A percentile compares a stretch with the other conserved stretches of the same genome.
Conservation (phyloP, 257 asterid species). For the Cinchona pubescens region DNA sequence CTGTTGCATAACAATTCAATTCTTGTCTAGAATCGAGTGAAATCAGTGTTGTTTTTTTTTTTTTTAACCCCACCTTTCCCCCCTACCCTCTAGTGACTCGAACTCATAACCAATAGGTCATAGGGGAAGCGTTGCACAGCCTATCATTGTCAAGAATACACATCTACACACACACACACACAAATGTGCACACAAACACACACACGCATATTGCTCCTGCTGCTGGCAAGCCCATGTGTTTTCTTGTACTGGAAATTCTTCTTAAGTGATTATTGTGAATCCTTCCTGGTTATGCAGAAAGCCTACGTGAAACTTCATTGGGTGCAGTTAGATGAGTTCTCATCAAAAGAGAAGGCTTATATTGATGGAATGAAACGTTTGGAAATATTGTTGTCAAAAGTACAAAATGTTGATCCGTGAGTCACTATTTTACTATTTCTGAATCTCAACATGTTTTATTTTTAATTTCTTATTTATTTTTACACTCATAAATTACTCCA, state of each 20-base stretch:
- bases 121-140: too few species aligned
- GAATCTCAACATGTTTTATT: background rate
- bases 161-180: too few species aligned
- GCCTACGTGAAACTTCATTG: slow-evolving; percentile 77
- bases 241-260: background rate
- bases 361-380: slow-evolving; percentile 59
- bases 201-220: too few species aligned
- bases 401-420: slow-evolving; percentile 65
- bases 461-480: slow-evolving; percentile 6
- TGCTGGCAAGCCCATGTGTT: background rate
- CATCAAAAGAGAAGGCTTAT: slow-evolving; percentile 67
- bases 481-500: slow-evolving; percentile 10
- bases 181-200: too few species aligned
- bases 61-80: too few species aligned
- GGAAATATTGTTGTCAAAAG: slow-evolving; percentile 56
- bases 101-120: too few species aligned
- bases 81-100: too few species aligned
- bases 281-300: slow-evolving; percentile 40
- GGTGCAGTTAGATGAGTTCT: slow-evolving; percentile 68
- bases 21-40: background rate
- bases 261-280: slow-evolving; percentile 10
- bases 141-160: too few species aligned
- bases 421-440: slow-evolving; percentile 22
- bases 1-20: background rate
- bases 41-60: too few species aligned